Evolutionary conservation across 305 asterid genomes (phyloP), one percentile per base, ranked within the genome.

Genomic region (Fraxinus floribunda): DNA sequence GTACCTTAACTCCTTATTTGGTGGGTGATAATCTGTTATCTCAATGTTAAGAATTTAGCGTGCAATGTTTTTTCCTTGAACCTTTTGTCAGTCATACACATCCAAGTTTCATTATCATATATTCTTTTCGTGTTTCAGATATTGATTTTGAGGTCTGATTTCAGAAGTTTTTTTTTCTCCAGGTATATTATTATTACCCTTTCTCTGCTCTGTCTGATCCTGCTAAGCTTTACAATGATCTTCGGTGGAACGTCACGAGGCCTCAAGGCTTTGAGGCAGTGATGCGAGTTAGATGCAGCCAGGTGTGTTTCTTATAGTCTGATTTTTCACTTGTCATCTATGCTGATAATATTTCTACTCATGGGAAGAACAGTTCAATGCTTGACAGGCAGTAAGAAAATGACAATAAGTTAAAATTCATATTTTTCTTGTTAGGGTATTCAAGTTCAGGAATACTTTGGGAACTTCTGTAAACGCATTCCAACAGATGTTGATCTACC

Each of bases 251-350:
- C 84, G 94, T 97, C 86, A 90, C 95, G 18, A 94, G 99, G 90
- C 98, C 98, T 30, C 98, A 97, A 90, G 99, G 98, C 79, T 93
- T 92, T 85, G 99, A 97, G 88, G 98, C 99, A 11, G 99, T 97
- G 81, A 97, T 97, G 99, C 99, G 99, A 86, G 98, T 97, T 81
- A 93, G 99, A 87, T 93, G 99, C 93, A 97, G 99, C 91, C 94
- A 92, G 97, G 99, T 94, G 85, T 83, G 88, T 80, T 84, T 83
- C 75, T 79, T 15, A 22, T 76, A 64, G 60, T 85, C 81, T 71
- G 36, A 30, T 81, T 72, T 66, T 84, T 11, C 26, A 76, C 83
- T 76, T 86, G 72, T 75, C 26, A 75, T 71, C 79, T 70, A 38
- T 75, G 78, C 38, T 77, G 78, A 38, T 46, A 78, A 74, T 52